Evolutionary conservation across 202 grass and related monocot species (phyloP).

Genomic region (Schoenoplectus triqueter): DNA sequence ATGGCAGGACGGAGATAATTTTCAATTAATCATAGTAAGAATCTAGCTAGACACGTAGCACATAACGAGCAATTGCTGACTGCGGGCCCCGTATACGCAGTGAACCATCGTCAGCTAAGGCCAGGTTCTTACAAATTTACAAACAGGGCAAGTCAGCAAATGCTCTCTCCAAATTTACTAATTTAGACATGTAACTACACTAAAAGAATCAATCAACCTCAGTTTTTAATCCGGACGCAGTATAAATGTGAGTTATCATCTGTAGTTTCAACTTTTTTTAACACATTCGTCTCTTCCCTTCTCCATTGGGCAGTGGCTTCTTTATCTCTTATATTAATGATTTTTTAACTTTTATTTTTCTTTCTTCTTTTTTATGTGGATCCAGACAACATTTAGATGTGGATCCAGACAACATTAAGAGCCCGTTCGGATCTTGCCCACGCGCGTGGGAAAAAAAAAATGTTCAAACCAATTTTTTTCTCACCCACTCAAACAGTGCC

Average conservation of each 20-base stretch:
- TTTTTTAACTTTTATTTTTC: slow-evolving; percentile 14
- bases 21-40: slow-evolving; percentile 3
- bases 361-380: slow-evolving; percentile 37
- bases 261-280: slow-evolving; percentile 29
- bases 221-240: slow-evolving; percentile 3
- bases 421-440: too few species aligned
- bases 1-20: not conserved
- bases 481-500: too few species aligned
- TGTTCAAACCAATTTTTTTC: too few species aligned
- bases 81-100: not conserved
- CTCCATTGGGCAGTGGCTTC: slow-evolving; percentile 33
- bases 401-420: slow-evolving; percentile 30
- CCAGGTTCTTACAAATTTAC: not conserved
- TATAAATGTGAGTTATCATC: not conserved
- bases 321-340: slow-evolving; percentile 18
- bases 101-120: not conserved
- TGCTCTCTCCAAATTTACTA: too few species aligned
- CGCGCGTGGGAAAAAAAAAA: too few species aligned
- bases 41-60: not conserved
- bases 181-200: not conserved
- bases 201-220: not conserved
- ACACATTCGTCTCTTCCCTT: slow-evolving; percentile 1
- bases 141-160: not conserved
- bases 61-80: not conserved
- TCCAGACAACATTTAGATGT: slow-evolving; percentile 34